Percentiles rank a stretch among this genome's conserved stretches.
Conservation (phyloP, 2,329 filamentous ascomycete genomes). For the Ophiostoma pallidulum region DNA sequence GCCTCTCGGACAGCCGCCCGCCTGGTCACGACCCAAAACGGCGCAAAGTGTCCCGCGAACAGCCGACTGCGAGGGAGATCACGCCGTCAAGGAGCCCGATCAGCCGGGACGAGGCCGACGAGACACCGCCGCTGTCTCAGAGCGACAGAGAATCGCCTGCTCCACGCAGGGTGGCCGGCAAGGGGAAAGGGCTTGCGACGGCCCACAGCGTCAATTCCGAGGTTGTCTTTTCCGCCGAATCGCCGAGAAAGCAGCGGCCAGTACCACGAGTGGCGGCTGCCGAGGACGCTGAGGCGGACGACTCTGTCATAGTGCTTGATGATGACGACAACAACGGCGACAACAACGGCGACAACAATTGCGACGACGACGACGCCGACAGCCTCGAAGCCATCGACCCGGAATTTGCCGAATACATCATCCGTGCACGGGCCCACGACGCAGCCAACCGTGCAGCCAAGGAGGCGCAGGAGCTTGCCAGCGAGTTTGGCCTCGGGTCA, state of each 20-base stretch:
- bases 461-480: constrained; percentile 3
- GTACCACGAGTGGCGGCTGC: background rate
- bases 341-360: background rate
- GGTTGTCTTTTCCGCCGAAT: background rate
- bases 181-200: constrained; percentile 12
- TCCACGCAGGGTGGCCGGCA: background rate
- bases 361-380: constrained; percentile 12
- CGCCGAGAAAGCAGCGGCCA: background rate
- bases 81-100: background rate
- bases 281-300: background rate
- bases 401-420: constrained; percentile 18
- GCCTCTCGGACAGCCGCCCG: background rate
- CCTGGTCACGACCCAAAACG: constrained; percentile 9
- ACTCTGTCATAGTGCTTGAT: constrained; percentile 8
- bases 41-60: constrained; percentile 14
- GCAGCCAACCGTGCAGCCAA: constrained; percentile 11
- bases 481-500: background rate
- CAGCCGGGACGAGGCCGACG: background rate
- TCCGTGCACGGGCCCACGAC: constrained; percentile 12
- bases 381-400: constrained; percentile 13
- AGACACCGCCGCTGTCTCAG: background rate
- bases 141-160: background rate
- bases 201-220: constrained; percentile 5
- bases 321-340: constrained; percentile 7
- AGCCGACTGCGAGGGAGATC: background rate